Percentiles rank a stretch among this genome's conserved stretches.
phyloP scores from a whole-genome alignment of 805 yeast genomes.

The Spathaspora passalidarum region DNA sequence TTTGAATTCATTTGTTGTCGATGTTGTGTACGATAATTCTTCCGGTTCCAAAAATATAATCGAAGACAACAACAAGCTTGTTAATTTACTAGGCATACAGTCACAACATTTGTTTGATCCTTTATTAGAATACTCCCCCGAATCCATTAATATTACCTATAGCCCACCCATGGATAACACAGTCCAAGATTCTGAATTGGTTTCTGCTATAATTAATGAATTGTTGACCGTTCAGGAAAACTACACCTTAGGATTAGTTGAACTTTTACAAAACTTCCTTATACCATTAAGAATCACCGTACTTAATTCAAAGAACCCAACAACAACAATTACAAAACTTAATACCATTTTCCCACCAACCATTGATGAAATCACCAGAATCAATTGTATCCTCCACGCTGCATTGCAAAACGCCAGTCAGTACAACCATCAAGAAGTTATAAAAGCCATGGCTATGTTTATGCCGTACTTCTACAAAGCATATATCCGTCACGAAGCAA shows the following conservation, averaged over 20 bases:
- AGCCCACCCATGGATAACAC: constrained; percentile 46
- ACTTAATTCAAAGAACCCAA: constrained; percentile 18
- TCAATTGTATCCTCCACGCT: constrained; percentile 80
- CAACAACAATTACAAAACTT: constrained; percentile 47
- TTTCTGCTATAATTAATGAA: constrained; percentile 61
- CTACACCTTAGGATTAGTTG: constrained; percentile 67
- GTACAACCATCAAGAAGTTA: constrained; percentile 70
- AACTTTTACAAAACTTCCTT: constrained; percentile 72
- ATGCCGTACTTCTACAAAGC: constrained; percentile 92
- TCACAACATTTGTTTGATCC: constrained; percentile 89
- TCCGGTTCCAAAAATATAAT: constrained; percentile 28
- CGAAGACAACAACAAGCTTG: constrained; percentile 73
- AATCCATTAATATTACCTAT: constrained; percentile 71
- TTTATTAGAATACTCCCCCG: constrained; percentile 87
- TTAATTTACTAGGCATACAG: constrained; percentile 77
- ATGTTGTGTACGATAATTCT: constrained; percentile 62
- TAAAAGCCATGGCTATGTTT: constrained; percentile 77
- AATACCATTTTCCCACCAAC: constrained; percentile 91
- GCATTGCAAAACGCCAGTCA: constrained; percentile 65
- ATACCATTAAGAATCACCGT: constrained; percentile 76
- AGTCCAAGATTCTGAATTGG: constrained; percentile 12
- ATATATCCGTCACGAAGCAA: constrained; percentile 91
- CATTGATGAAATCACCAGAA: constrained; percentile 87
- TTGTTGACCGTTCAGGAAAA: constrained; percentile 69
- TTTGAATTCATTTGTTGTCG: constrained; percentile 59